Evolutionary conservation across 2,329 filamentous ascomycete species (phyloP).

Genomic region (Diaporthe capsici): DNA sequence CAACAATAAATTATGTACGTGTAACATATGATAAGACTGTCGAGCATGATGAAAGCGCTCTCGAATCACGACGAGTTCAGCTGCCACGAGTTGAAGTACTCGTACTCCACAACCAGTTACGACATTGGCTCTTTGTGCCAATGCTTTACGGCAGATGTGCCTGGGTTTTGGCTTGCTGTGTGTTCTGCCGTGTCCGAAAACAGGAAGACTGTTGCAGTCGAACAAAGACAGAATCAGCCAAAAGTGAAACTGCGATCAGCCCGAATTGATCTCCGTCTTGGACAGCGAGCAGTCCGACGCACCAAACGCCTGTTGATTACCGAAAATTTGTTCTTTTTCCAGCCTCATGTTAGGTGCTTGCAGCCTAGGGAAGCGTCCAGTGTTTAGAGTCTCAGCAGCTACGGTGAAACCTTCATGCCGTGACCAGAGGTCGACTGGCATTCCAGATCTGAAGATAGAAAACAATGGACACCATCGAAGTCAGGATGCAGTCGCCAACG

Average conservation of each 20-base stretch:
- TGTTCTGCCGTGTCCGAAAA: not conserved
- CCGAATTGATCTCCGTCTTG: not conserved
- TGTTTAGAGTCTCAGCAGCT: not conserved
- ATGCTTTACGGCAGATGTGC: not conserved
- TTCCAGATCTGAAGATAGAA: not conserved
- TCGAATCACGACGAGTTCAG: constrained; percentile 8
- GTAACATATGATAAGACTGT: no score
- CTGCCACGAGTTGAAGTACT: not conserved
- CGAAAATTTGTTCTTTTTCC: not conserved
- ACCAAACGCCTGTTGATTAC: no score
- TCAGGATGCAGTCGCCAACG: not conserved
- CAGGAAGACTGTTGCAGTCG: not conserved
- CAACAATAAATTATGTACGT: not conserved
- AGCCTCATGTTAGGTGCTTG: no score
- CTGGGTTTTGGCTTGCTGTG: not conserved
- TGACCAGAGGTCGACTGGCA: not conserved
- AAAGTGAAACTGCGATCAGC: not conserved
- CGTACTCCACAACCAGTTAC: not conserved
- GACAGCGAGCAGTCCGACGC: not conserved
- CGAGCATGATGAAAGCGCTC: not conserved
- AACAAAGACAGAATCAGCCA: constrained; percentile 2
- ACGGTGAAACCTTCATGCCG: not conserved
- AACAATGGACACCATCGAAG: not conserved
- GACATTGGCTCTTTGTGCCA: not conserved
- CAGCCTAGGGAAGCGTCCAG: not conserved